Evolutionary conservation across 1,284 basidiomycete species (phyloP), one percentile per base, ranked within the genome.

Genomic region (Neonothopanus nambi): DNA sequence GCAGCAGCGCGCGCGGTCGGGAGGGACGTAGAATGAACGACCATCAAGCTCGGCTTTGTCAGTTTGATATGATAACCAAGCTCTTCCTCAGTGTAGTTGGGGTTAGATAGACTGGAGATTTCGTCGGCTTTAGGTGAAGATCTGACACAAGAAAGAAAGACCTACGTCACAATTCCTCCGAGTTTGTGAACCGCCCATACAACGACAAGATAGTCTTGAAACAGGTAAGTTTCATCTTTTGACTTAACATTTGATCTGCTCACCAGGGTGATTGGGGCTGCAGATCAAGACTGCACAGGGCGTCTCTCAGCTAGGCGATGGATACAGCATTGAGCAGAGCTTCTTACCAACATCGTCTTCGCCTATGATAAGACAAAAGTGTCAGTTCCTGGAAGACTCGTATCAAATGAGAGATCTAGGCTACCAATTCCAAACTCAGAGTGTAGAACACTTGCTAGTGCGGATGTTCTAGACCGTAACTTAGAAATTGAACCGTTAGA

Each of bases 121-220:
- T n/a, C n/a, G n/a, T n/a, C n/a, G n/a, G n/a, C n/a, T n/a, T n/a
- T n/a, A n/a, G 37, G 26, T 26, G 7, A 45, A 36, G 18, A 21
- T 23, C 24, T 24, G 2, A 30, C 33, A 57, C 44, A 26, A 5
- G 36, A 18, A 24, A 40, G 30, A 35, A 9, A 24, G 11, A 41
- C 76, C 53, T 61, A 78, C 67, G 79, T 80, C 60, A 81, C 70
- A 45, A 82, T 74, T 2, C 67, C 86, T 8, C 85, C 84, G 6
- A 85, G 66, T 40, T 79, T 72, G 59, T 84, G 82, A 0, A 69
- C 63, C 2, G 81, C 85, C 84, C 85, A 87, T 2, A 85, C 67
- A 0, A 72, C 71, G 0, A 77, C 66, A 0, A 79, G 76, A 57
- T 84, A 87, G 59, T 88, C 85, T 81, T 46, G 4, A 4, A 44